Evolutionary conservation across 2,329 filamentous ascomycete genomes (phyloP).

Genomic region (Trichoderma sp.): DNA sequence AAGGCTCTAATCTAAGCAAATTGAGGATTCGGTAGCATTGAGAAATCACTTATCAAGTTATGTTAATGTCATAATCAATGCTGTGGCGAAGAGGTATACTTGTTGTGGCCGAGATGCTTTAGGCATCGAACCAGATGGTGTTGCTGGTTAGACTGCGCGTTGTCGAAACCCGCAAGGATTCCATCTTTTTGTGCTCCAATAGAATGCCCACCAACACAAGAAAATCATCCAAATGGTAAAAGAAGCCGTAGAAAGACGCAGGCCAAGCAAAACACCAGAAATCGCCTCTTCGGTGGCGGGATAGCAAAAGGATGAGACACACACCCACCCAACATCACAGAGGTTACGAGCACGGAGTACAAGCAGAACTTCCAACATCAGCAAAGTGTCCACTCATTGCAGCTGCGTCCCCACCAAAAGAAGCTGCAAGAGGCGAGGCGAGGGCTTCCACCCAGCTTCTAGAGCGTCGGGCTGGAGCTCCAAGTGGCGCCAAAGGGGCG

Average conservation of each 20-base stretch:
- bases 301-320: background rate
- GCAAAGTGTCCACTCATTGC: background rate
- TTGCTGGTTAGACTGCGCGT: background rate
- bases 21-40: background rate
- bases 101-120: background rate
- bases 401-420: background rate
- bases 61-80: background rate
- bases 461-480: background rate
- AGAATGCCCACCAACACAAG: background rate
- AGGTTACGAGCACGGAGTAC: background rate
- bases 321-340: background rate
- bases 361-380: background rate
- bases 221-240: background rate
- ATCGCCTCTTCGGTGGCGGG: background rate
- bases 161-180: background rate
- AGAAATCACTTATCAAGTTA: background rate
- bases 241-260: background rate
- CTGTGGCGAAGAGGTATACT: background rate
- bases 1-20: background rate
- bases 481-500: background rate
- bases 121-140: background rate
- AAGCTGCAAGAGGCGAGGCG: conserved; percentile 8
- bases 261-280: background rate
- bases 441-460: conserved; percentile 12
- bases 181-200: background rate